phyloP scores from a whole-genome alignment of 2,329 filamentous ascomycete genomes.

The Ophiocordyceps robertsii region DNA sequence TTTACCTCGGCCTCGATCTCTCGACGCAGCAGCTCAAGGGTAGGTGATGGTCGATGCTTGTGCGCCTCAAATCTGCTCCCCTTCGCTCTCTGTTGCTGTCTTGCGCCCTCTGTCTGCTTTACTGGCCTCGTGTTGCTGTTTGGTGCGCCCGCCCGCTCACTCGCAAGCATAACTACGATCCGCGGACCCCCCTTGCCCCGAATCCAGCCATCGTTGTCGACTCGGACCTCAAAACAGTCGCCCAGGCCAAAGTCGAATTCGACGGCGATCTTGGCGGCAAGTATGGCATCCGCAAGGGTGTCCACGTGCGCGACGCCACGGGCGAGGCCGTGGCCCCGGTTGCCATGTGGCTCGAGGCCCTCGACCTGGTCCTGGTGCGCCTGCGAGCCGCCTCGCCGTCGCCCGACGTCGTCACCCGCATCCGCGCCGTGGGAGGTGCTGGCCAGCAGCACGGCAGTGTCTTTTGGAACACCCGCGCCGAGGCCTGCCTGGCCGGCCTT shows the following conservation, averaged over 20 bases:
- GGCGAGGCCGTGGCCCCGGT: conserved; percentile 89
- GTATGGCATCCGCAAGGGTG: conserved; percentile 79
- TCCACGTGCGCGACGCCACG: conserved; percentile 66
- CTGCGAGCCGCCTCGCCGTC: conserved; percentile 49
- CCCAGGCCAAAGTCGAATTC: conserved; percentile 89
- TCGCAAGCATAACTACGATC: too few relatives aligned
- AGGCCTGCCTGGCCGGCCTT: conserved; percentile 46
- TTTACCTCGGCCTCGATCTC: conserved; percentile 89
- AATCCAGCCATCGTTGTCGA: conserved; percentile 64
- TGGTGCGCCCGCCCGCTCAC: too few relatives aligned
- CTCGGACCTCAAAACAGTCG: conserved; percentile 65
- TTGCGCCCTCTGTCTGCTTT: background rate
- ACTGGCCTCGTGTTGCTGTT: background rate
- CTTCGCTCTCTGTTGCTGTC: background rate
- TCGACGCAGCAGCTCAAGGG: conserved; percentile 96
- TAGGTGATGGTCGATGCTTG: conserved; percentile 13
- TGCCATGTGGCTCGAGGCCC: conserved; percentile 84
- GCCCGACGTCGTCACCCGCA: conserved; percentile 48
- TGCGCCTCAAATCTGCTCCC: background rate
- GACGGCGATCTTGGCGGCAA: conserved; percentile 63
- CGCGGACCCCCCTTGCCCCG: too few relatives aligned
- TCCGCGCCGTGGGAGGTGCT: conserved; percentile 77
- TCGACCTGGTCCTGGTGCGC: conserved; percentile 70
- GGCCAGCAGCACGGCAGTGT: conserved; percentile 98
- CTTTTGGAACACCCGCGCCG: conserved; percentile 70